phyloP scores from a whole-genome alignment of 169 alveolate species.

The Babesia caballi region DNA sequence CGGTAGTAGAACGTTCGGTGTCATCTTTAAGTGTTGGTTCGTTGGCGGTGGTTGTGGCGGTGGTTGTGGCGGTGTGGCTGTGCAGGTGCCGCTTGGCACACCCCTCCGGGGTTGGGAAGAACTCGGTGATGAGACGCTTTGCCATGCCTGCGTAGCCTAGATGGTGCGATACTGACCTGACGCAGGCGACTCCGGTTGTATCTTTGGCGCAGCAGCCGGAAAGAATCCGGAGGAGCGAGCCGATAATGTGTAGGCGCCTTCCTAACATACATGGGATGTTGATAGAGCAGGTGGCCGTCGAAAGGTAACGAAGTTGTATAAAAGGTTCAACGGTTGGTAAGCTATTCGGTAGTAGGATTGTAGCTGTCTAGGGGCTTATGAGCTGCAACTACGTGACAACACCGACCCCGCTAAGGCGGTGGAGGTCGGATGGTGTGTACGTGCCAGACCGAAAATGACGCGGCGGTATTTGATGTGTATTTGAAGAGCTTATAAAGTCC shows the following conservation, averaged over 20 bases:
- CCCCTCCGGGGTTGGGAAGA: constrained; percentile 29
- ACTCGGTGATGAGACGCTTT: constrained; percentile 59
- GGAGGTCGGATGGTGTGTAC: too few relatives aligned
- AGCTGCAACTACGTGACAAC: too few relatives aligned
- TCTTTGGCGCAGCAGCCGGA: background rate
- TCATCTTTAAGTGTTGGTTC: background rate
- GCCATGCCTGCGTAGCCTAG: constrained; percentile 18
- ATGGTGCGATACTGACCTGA: background rate
- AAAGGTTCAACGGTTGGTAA: too few relatives aligned
- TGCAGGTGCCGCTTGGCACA: background rate
- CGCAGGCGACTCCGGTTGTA: background rate
- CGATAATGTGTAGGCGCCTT: background rate
- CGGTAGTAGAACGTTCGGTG: background rate
- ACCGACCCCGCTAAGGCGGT: too few relatives aligned
- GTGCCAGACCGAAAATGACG: too few relatives aligned
- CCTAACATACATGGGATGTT: too few relatives aligned
- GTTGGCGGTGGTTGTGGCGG: background rate
- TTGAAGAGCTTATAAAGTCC: too few relatives aligned
- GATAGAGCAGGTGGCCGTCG: too few relatives aligned
- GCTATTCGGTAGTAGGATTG: too few relatives aligned
- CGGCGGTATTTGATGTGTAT: too few relatives aligned
- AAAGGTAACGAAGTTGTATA: too few relatives aligned
- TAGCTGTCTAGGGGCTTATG: too few relatives aligned
- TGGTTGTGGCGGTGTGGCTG: background rate
- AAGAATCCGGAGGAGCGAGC: background rate